Conservation (phyloP, 192 early-diverging fungal genomes). For the Backusella parvicylindrica region DNA sequence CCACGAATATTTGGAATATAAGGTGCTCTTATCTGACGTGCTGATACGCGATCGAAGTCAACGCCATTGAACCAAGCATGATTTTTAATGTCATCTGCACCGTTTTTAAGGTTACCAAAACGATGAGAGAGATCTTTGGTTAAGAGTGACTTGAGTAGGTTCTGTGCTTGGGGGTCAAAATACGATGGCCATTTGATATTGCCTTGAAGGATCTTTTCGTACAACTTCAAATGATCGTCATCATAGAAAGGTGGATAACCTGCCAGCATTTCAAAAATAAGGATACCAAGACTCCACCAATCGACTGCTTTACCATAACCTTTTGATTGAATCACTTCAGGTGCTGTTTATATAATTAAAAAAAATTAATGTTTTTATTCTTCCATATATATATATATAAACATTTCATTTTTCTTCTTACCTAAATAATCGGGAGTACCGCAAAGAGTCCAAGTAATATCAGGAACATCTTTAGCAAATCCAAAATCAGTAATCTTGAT, state of each 20-base stretch:
- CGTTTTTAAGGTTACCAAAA: conserved; percentile 83
- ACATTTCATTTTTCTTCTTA: conserved; percentile 47
- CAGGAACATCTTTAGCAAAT: conserved; percentile 80
- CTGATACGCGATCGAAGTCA: conserved; percentile 80
- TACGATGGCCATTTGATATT: conserved; percentile 80
- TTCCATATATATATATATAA: conserved; percentile 28
- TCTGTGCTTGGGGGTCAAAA: conserved; percentile 78
- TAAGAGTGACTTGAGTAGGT: conserved; percentile 79
- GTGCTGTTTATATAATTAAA: conserved; percentile 53
- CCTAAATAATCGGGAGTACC: conserved; percentile 73
- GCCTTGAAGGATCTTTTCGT: conserved; percentile 88
- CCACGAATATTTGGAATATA: conserved; percentile 80
- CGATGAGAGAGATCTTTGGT: conserved; percentile 80
- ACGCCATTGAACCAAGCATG: conserved; percentile 95
- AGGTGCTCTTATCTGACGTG: conserved; percentile 75
- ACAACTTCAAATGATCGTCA: conserved; percentile 87
- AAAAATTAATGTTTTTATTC: neutral
- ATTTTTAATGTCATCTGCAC: conserved; percentile 85
- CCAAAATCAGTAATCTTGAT: conserved; percentile 86
- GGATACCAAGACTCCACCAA: conserved; percentile 90
- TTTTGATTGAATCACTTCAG: conserved; percentile 87
- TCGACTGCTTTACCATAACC: conserved; percentile 90
- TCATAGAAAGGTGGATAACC: conserved; percentile 94
- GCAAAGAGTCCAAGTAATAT: conserved; percentile 83
- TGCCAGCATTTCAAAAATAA: conserved; percentile 94